Evolutionary conservation across 768 basidiomycete genomes (phyloP).

Genomic region (Exsudoporus frostii): DNA sequence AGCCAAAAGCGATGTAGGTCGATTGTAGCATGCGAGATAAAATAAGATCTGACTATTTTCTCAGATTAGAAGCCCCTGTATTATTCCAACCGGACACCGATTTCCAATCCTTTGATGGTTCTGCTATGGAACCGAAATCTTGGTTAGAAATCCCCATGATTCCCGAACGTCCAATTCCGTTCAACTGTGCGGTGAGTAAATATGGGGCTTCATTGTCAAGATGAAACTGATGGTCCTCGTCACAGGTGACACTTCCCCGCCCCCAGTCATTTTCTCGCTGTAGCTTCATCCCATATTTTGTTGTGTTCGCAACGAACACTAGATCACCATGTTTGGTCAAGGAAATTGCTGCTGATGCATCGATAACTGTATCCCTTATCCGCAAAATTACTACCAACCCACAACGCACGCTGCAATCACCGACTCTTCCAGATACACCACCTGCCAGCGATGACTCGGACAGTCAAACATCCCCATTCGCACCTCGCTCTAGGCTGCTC

Average conservation of each 20-base stretch:
- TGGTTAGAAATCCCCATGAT: conserved; percentile 71
- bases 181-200: conserved; percentile 62
- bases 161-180: conserved; percentile 59
- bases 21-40: neutral
- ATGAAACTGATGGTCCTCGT: conserved; percentile 1
- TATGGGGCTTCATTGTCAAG: neutral
- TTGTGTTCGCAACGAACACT: conserved; percentile 66
- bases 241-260: conserved; percentile 59
- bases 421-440: conserved; percentile 50
- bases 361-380: conserved; percentile 62
- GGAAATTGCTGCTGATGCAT: conserved; percentile 70
- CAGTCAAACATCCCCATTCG: conserved; percentile 7
- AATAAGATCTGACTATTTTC: neutral
- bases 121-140: conserved; percentile 40
- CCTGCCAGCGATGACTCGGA: conserved; percentile 46
- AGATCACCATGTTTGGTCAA: conserved; percentile 51
- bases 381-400: conserved; percentile 54
- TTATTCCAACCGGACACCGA: conserved; percentile 57
- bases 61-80: conserved; percentile 64
- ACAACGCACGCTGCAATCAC: conserved; percentile 39
- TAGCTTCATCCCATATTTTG: conserved; percentile 65
- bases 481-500: conserved; percentile 23
- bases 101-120: conserved; percentile 55
- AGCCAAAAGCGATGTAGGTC: conserved; percentile 48
- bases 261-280: conserved; percentile 59